These are phyloP conservation scores for Cercophora samala DNA, from an alignment of 495 filamentous ascomycete species.

Conservation along the genomic window DNA sequence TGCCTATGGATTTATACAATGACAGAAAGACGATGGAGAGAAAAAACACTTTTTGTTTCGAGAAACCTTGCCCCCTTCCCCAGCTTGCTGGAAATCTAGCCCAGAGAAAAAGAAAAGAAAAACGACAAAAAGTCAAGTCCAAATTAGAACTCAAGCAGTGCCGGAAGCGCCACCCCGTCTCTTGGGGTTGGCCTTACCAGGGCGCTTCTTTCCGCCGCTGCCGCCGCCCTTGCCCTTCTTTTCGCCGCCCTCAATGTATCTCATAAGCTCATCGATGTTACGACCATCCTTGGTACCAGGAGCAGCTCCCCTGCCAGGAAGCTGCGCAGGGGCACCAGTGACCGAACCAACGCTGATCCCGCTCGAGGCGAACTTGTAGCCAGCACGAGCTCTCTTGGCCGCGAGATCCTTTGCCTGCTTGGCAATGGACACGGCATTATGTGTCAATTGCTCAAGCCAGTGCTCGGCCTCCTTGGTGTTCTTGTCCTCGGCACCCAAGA, in stretches of 20 bases:
- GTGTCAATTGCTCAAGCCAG: constrained; percentile 94
- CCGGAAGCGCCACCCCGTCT: constrained; percentile 44
- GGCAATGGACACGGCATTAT: constrained; percentile 87
- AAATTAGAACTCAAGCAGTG: constrained; percentile 5
- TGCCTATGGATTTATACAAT: background rate
- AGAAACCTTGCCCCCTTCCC: background rate
- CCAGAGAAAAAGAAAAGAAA: background rate
- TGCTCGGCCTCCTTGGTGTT: constrained; percentile 93
- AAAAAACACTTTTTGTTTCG: background rate
- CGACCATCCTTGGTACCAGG: constrained; percentile 36
- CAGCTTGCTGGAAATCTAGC: background rate
- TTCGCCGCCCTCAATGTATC: constrained; percentile 25
- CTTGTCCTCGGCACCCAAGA: constrained; percentile 81
- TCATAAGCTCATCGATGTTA: constrained; percentile 27
- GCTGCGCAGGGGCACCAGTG: constrained; percentile 28
- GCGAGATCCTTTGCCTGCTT: constrained; percentile 87
- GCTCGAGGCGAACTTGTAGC: constrained; percentile 47
- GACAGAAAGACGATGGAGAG: background rate
- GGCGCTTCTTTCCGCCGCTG: constrained; percentile 70
- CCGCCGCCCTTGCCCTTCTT: constrained; percentile 44
- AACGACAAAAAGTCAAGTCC: background rate
- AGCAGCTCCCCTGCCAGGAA: constrained; percentile 20
- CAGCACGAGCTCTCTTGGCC: constrained; percentile 60
- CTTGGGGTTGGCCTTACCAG: constrained; percentile 67
- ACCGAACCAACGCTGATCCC: constrained; percentile 45